Evolutionary conservation across 768 basidiomycete genomes (phyloP).

Genomic region (Kwoniella sp.): DNA sequence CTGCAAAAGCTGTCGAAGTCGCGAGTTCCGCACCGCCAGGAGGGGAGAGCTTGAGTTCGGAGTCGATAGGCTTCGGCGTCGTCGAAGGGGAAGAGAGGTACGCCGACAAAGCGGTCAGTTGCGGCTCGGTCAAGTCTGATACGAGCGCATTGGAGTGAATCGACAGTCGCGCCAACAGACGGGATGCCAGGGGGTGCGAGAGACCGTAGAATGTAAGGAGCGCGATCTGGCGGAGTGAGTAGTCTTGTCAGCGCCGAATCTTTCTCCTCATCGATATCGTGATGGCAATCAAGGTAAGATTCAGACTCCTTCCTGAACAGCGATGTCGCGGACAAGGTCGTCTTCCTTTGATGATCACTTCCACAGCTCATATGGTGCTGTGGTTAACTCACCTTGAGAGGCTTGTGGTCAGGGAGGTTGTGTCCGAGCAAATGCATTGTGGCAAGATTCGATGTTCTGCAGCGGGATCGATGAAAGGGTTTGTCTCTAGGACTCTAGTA

Average conservation of each 20-base stretch:
- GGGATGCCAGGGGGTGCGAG: conserved; percentile 71
- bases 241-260: too few species aligned
- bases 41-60: conserved; percentile 66
- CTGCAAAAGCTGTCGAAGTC: neutral
- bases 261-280: too few species aligned
- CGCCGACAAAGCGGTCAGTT: conserved; percentile 88
- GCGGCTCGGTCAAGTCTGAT: conserved; percentile 76
- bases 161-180: conserved; percentile 86
- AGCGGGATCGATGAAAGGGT: too few species aligned
- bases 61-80: conserved; percentile 66
- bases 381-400: conserved; percentile 67
- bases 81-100: conserved; percentile 89
- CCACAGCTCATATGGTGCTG: too few species aligned
- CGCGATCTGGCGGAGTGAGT: conserved; percentile 68
- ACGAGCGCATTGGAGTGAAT: conserved; percentile 85
- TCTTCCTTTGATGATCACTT: too few species aligned
- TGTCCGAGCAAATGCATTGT: conserved; percentile 80
- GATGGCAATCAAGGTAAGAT: too few species aligned
- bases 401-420: conserved; percentile 73
- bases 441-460: too few species aligned
- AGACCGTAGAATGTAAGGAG: conserved; percentile 88
- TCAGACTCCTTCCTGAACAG: too few species aligned
- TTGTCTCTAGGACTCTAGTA: too few species aligned
- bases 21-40: conserved; percentile 3
- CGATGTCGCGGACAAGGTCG: too few species aligned